Base-by-base conservation (phyloP, 2,329 filamentous ascomycete species). In the Fusarium solani-melongenae region DNA sequence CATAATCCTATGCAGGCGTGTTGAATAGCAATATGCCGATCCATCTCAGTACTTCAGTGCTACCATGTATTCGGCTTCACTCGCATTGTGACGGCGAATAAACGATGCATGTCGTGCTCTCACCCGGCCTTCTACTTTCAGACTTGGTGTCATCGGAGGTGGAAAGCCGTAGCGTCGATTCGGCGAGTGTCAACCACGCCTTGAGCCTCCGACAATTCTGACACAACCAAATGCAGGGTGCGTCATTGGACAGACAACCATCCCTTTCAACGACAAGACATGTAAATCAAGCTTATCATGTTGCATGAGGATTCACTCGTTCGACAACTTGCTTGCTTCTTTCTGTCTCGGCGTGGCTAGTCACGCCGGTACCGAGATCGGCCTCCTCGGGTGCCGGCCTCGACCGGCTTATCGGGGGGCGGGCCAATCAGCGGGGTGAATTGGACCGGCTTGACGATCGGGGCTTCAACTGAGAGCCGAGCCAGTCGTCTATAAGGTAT, bases 151-250 rank as follows among this genome's bases (percentile, higher is more conserved):
- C 6, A 38, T 29, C 62, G 70, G 70, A 53, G 62, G 62, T 39
- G 62, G 58, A 73, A 67, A 64, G 58, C 67, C 64, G 67, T 29
- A 14, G 20, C 56, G 57, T 38, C 39, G 34, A 39, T 9, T 46
- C 38, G 71, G 64, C 17, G 44, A 71, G 24, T 74, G 71, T 74
- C 71, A 69, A 46, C 56, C 34, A 38, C 67, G 71, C 71, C 71
- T 72, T 59, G 55, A 58, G 44, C 11, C n/a, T 68, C 31, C 24
- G 46, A 46, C 60, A 57, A 10, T 31, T 49, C 17, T 65, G 44
- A 59, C 22, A 67, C 27, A 27, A 11, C 15, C 38, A 44, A 41
- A 33, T 31, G 33, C 31, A 57, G n/a, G 38, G 20, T 14, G 39
- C 17, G 10, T 11, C 8, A 71, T 65, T 74, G 59, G 71, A 22